These are phyloP conservation scores for Cichorium intybus DNA, from an alignment of 140 eudicot genomes.

Conservation along the genomic window DNA sequence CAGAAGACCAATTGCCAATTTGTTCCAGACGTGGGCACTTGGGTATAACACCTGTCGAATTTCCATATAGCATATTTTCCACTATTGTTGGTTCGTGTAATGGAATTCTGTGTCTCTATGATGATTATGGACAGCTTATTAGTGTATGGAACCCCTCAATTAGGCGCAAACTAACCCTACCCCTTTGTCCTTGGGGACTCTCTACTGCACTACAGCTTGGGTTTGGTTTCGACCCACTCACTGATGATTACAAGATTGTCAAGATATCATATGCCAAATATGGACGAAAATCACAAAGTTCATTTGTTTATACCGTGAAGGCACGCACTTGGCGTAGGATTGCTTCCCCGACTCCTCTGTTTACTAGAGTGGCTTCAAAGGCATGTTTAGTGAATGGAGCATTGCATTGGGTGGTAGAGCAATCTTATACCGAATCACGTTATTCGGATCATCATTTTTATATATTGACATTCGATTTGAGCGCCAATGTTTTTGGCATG, in stretches of 20 bases:
- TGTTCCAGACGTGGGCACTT: background rate
- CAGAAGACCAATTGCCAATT: slow-evolving; percentile 3
- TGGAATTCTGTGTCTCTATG: background rate
- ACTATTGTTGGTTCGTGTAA: background rate
- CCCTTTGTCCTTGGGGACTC: background rate
- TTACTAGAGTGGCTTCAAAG: background rate
- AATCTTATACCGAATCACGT: too few relatives aligned
- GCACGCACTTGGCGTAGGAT: slow-evolving; percentile 15
- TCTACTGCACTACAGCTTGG: slow-evolving; percentile 11
- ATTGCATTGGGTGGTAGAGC: too few relatives aligned
- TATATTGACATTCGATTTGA: too few relatives aligned
- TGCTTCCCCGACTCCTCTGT: background rate
- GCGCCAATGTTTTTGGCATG: too few relatives aligned
- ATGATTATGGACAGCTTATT: background rate
- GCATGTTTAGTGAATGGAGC: background rate
- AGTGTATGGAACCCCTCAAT: slow-evolving; percentile 34
- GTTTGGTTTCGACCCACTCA: background rate
- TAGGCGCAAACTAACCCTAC: slow-evolving; percentile 6
- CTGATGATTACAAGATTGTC: slow-evolving; percentile 33
- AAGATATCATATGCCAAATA: slow-evolving; percentile 8
- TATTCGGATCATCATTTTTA: too few relatives aligned
- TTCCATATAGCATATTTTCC: slow-evolving; percentile 15
- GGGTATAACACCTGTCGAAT: background rate
- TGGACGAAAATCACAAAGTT: slow-evolving; percentile 6
- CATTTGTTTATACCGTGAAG: slow-evolving; percentile 28